Evolutionary conservation across 768 basidiomycete species (phyloP).

Genomic region (Austroboletus festivus): DNA sequence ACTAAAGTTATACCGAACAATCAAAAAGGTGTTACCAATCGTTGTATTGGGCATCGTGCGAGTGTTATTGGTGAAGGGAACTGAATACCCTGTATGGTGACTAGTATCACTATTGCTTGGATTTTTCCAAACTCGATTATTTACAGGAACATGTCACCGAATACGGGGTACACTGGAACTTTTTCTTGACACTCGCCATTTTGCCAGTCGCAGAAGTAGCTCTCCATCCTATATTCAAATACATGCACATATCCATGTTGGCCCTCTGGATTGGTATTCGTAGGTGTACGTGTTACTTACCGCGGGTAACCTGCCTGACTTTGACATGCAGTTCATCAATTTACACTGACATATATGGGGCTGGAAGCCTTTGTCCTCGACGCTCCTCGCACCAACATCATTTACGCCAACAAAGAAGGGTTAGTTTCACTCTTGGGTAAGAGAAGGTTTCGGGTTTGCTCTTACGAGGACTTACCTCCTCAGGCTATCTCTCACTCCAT

Average conservation of each 20-base stretch:
- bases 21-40: conserved; percentile 64
- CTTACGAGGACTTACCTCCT: conserved; percentile 1
- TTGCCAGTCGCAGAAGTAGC: conserved; percentile 71
- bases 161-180: conserved; percentile 98
- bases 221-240: conserved; percentile 62
- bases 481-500: conserved; percentile 90
- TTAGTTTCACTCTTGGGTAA: conserved; percentile 73
- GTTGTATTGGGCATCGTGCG: conserved; percentile 72
- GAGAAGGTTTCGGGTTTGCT: conserved; percentile 1
- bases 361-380: conserved; percentile 65
- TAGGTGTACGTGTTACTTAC: conserved; percentile 31
- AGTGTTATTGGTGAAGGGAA: conserved; percentile 84
- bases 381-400: conserved; percentile 56
- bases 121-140: neutral
- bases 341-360: conserved; percentile 50
- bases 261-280: conserved; percentile 59
- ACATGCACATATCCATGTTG: conserved; percentile 56
- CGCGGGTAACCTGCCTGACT: neutral
- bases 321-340: conserved; percentile 63
- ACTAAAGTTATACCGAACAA: conserved; percentile 48
- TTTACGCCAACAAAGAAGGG: conserved; percentile 91
- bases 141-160: conserved; percentile 90
- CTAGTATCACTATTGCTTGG: neutral
- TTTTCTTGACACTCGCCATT: conserved; percentile 89
- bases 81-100: conserved; percentile 83